phyloP scores from a whole-genome alignment of 352 stramenopile genomes.

The Globisporangium lucens region DNA sequence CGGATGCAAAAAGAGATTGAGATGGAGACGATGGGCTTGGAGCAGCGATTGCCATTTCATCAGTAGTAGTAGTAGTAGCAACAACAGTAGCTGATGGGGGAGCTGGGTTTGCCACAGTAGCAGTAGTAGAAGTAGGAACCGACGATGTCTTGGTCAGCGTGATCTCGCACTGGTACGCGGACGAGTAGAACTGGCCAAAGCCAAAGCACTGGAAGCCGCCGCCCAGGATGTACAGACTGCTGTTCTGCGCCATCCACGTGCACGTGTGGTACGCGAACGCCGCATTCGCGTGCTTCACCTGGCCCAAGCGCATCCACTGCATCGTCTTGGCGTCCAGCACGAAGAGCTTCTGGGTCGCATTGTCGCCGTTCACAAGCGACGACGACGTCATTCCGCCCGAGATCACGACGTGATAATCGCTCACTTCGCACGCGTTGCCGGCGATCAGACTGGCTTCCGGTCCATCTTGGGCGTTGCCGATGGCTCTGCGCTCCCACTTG shows the following conservation, averaged over 20 bases:
- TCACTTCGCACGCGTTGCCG: conserved; percentile 43
- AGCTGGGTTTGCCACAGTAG: background rate
- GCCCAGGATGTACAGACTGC: conserved; percentile 50
- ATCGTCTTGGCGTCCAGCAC: conserved; percentile 41
- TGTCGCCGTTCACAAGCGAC: conserved; percentile 33
- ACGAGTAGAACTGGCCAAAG: conserved; percentile 80
- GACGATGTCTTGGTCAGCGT: conserved; percentile 21
- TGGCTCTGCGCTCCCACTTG: conserved; percentile 35
- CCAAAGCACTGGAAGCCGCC: conserved; percentile 85
- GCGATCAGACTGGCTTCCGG: conserved; percentile 42
- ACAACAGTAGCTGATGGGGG: background rate
- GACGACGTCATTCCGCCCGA: conserved; percentile 50
- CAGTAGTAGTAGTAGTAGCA: background rate
- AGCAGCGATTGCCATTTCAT: background rate
- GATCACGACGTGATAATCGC: conserved; percentile 52
- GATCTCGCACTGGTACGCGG: conserved; percentile 51
- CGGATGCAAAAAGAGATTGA: background rate
- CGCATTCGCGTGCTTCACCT: conserved; percentile 42
- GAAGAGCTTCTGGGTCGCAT: conserved; percentile 51
- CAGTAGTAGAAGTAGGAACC: background rate
- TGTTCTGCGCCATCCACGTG: conserved; percentile 44
- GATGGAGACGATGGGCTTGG: background rate
- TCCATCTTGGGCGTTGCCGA: conserved; percentile 33
- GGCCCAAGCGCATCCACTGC: conserved; percentile 52
- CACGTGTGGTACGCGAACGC: conserved; percentile 56